These are phyloP conservation scores for Letharia lupina DNA, from an alignment of 495 filamentous ascomycete species.

Conservation along the genomic window DNA sequence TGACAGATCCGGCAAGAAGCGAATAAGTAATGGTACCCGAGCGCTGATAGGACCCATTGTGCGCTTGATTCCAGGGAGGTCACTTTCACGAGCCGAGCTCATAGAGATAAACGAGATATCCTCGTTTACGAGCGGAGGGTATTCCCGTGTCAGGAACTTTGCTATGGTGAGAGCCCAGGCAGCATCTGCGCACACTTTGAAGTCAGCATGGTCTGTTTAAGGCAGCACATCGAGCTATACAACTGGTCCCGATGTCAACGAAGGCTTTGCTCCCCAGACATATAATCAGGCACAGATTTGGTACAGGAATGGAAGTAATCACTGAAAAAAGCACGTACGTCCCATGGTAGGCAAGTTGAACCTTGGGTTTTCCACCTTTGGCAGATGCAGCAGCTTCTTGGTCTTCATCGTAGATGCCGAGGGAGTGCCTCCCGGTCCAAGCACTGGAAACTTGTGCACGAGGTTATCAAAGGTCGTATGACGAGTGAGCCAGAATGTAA, in stretches of 20 bases:
- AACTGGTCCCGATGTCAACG: neutral
- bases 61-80: neutral
- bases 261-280: neutral
- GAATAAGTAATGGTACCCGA: neutral
- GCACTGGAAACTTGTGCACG: neutral
- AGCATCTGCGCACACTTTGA: neutral
- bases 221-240: neutral
- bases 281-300: too few relatives aligned
- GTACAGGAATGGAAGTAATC: neutral
- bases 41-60: slow-evolving; percentile 2
- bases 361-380: neutral
- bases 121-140: too few relatives aligned
- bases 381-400: slow-evolving; percentile 3
- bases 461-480: neutral
- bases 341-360: neutral
- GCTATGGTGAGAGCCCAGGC: slow-evolving; percentile 9
- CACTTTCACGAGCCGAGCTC: neutral
- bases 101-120: neutral
- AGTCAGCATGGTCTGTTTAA: neutral
- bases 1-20: neutral
- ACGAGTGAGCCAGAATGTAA: neutral
- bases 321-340: neutral
- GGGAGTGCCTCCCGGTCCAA: neutral
- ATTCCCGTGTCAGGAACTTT: neutral
- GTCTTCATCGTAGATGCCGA: neutral